Evolutionary conservation across 805 yeast genomes (phyloP).

Genomic region (Wickerhamomyces silvicola): DNA sequence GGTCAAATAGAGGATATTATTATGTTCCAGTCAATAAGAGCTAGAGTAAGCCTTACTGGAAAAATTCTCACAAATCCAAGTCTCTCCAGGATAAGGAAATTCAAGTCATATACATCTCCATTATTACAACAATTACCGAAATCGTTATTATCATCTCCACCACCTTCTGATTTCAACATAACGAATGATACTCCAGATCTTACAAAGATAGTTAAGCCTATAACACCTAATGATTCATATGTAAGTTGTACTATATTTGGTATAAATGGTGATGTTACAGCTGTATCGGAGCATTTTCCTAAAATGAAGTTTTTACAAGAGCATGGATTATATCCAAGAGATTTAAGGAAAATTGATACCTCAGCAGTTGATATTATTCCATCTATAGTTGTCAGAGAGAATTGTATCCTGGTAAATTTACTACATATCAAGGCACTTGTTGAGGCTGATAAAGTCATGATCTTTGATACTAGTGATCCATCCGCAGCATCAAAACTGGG

Average conservation of each 20-base stretch:
- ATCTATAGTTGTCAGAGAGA: constrained; percentile 69
- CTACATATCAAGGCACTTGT: constrained; percentile 86
- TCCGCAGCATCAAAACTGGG: constrained; percentile 67
- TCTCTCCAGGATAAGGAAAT: too few species aligned
- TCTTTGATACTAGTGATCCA: constrained; percentile 60
- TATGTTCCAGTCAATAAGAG: too few species aligned
- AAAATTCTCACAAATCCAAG: too few species aligned
- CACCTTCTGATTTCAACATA: constrained; percentile 1
- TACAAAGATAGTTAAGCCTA: constrained; percentile 26
- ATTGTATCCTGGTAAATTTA: constrained; percentile 75
- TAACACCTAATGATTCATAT: constrained; percentile 40
- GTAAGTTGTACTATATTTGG: constrained; percentile 79
- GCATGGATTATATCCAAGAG: constrained; percentile 78
- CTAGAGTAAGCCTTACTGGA: too few species aligned
- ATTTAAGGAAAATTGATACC: constrained; percentile 70
- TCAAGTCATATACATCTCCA: too few species aligned
- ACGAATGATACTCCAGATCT: constrained; percentile 7
- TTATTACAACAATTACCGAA: too few species aligned
- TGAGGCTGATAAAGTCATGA: constrained; percentile 69
- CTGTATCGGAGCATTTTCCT: constrained; percentile 75
- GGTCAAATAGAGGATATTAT: too few species aligned
- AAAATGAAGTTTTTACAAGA: constrained; percentile 69
- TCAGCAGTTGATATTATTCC: constrained; percentile 84
- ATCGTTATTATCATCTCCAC: too few species aligned
- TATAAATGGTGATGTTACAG: constrained; percentile 61